phyloP scores from a whole-genome alignment of 805 yeast genomes.

The Grigorovia transvaalensis region DNA sequence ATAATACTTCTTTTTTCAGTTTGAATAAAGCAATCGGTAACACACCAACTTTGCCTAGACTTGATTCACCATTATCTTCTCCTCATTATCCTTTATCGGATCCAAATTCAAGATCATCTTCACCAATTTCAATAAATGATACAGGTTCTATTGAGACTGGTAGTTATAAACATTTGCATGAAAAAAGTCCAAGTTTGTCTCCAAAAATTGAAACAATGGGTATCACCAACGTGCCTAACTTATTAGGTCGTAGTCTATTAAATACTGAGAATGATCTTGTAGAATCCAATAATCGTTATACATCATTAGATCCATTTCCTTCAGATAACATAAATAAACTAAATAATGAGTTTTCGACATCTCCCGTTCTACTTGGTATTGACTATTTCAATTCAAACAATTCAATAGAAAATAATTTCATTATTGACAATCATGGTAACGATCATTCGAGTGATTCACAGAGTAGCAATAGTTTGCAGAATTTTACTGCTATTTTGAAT shows the following conservation, averaged over 20 bases:
- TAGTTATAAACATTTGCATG: no score
- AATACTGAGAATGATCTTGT: not conserved
- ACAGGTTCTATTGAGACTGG: not conserved
- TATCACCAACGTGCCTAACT: slow-evolving; percentile 8
- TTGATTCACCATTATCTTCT: no score
- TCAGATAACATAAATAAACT: not conserved
- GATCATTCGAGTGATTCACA: not conserved
- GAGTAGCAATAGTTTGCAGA: not conserved
- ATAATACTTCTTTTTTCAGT: not conserved
- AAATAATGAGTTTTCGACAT: not conserved
- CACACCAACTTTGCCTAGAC: no score
- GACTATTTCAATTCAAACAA: not conserved
- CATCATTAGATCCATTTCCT: not conserved
- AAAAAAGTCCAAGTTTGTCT: not conserved
- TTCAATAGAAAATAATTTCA: not conserved
- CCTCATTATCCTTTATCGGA: not conserved
- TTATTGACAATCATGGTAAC: not conserved
- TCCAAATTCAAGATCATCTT: not conserved
- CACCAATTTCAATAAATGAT: not conserved
- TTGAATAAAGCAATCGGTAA: not conserved
- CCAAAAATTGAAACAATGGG: no score
- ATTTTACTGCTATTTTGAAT: not conserved
- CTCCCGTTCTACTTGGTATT: not conserved
- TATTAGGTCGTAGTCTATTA: slow-evolving; percentile 15
- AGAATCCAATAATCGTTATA: not conserved